Percentiles rank a stretch among this genome's conserved stretches.
These are phyloP conservation scores for Abelmoschus esculentus DNA, from an alignment of 345 rosid genomes.

Conservation along the genomic window DNA sequence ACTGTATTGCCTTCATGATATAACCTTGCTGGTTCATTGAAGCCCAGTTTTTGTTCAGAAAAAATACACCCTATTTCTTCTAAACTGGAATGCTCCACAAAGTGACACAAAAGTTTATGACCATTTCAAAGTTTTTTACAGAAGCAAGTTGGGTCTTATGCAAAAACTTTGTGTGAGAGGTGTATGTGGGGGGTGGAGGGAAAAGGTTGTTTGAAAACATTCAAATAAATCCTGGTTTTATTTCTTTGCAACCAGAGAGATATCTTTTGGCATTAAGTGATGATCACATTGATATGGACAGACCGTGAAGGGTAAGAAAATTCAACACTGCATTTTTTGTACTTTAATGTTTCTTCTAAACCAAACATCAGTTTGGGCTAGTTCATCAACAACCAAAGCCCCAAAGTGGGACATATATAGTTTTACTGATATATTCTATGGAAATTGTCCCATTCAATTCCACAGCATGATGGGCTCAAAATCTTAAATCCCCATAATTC, in stretches of 20 bases:
- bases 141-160: neutral
- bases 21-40: neutral
- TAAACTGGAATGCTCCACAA: neutral
- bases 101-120: neutral
- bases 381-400: slow-evolving; percentile 3
- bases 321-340: no score
- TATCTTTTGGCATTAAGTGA: no score
- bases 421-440: neutral
- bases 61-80: neutral
- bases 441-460: neutral
- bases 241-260: neutral
- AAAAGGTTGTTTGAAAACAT: no score
- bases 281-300: no score
- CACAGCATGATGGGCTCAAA: neutral
- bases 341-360: no score
- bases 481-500: neutral
- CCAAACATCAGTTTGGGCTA: no score
- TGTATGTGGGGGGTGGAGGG: no score
- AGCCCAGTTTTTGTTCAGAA: neutral
- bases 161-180: no score
- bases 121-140: neutral
- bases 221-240: neutral
- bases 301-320: no score
- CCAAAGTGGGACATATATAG: neutral
- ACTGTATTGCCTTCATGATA: slow-evolving; percentile 1